Base-by-base conservation (phyloP, 805 yeast genomes). In the Blastobotrys muscicola region DNA sequence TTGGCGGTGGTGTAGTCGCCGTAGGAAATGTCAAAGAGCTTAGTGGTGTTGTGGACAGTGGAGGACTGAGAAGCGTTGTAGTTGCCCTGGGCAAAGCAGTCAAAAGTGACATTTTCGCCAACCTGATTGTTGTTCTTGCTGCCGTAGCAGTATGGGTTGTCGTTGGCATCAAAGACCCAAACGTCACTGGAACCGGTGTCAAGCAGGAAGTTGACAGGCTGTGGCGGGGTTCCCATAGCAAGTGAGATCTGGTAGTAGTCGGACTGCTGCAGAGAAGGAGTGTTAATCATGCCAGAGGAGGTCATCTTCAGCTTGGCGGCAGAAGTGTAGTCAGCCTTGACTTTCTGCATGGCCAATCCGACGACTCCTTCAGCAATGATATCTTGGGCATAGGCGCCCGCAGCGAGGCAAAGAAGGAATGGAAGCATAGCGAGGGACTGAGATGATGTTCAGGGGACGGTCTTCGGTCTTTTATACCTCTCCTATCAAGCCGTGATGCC, bases 141-240 rank as follows among this genome's bases (percentile, higher is more conserved):
- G 26, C 26, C 26, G 26, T 4, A 20, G 34, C 49, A 46, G 50
- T 62, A 63, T 1, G 33, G 41, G 16, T 50, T 42, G 31, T 36
- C 29, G 26, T 20, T 20, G 5, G 46, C 41, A 5, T 47, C 44
- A 30, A 46, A 63, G 15, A 78, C 74, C 82, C 83, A 79, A 38
- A 80, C 58, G 57, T 81, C 87, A 1, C 82, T 71, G 0, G 85
- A 79, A 1, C 87, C 89, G 1, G 86, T 81, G 55, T 81, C 89
- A 12, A 81, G 55, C 32, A 78, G 59, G 9, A 80, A 75, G 2
- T 65, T 66, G 5, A 80, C 64, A 8, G 65, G 57, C 54, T 80
- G 81, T 1, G 67, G 56, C 2, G 78, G 72, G 0, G 85, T 73
- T 3, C 92, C 90, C 8, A 82, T 44, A n/a, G 56, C 45, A 11